Base-by-base conservation (phyloP, 2,329 filamentous ascomycete species). In the Epichloe amarillans region DNA sequence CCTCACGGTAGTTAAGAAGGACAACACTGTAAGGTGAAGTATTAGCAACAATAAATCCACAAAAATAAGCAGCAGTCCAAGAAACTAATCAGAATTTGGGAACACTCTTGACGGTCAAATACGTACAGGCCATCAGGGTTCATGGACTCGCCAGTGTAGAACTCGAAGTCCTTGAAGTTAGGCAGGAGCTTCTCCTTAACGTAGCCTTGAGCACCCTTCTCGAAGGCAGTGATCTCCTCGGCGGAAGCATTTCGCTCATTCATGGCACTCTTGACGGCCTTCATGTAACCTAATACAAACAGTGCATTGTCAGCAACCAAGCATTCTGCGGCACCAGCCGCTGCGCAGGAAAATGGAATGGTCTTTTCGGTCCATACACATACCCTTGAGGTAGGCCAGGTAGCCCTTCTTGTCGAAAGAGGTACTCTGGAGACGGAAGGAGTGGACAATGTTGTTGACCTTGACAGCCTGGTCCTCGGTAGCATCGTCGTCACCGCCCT, bases 91-190 rank as follows among this genome's bases (percentile, higher is more conserved):
- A 30, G 3, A 8, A 11, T 30, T 11, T 10, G 11, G 39, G 2
- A 30, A 7, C 12, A 23, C 21, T 15, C 21, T 14, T 15, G 26
- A 33, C 19, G 21, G 2, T 11, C 11, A 30, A 53, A 35, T 50
- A 79, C 86, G 65, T 75, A 93, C 93, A 96, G 95, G 76, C 85
- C 90, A 65, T 95, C 87, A 62, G 86, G 83, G 72, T 94, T 81
- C 88, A 95, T 94, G 62, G 82, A 85, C 77, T 93, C 84, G 74
- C 91, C 90, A 62, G 86, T 88, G 72, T 86, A 86, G 73, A 96
- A 91, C 71, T 97, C 91, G 70, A 84, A 95, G 77, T 97, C 88
- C 76, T 95, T 90, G 79, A 95, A 95, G 75, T 88, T 91, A 68
- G 66, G 73, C 53, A 84, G 74, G 59, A 95, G 77, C 66, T 80